A percentile compares a stretch with the other conserved stretches of the same genome.
phyloP scores from a whole-genome alignment of 1,284 basidiomycete genomes.

The Nidula niveotomentosa region DNA sequence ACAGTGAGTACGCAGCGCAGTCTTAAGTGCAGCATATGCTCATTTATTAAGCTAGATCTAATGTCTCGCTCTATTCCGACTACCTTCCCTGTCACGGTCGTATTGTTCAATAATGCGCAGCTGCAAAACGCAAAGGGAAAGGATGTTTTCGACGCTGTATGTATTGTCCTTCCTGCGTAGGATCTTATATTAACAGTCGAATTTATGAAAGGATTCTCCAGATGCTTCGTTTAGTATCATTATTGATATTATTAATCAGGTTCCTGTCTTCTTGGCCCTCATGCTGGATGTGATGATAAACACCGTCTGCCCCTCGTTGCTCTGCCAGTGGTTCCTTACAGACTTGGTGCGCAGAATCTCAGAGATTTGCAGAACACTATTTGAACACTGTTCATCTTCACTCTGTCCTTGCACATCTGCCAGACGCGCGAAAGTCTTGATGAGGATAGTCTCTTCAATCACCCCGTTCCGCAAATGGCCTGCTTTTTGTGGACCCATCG shows the following conservation, averaged over 20 bases:
- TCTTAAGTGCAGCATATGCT: not conserved
- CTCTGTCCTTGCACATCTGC: conserved; percentile 31
- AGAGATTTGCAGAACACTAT: conserved; percentile 37
- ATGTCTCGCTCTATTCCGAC: conserved; percentile 26
- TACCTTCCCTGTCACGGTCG: conserved; percentile 31
- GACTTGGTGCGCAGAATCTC: conserved; percentile 42
- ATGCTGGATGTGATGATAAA: conserved; percentile 42
- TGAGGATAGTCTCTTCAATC: conserved; percentile 31
- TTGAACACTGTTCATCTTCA: conserved; percentile 45
- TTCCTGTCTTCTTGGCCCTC: conserved; percentile 45
- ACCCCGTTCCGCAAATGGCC: conserved; percentile 11
- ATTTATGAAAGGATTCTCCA: conserved; percentile 15
- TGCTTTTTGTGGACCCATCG: conserved; percentile 6
- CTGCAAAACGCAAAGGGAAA: conserved; percentile 17
- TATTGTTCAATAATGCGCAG: conserved; percentile 29
- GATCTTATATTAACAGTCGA: not conserved
- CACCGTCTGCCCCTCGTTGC: conserved; percentile 36
- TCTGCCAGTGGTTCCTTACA: conserved; percentile 45
- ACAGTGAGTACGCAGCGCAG: conserved; percentile 32
- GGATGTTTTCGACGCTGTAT: conserved; percentile 17
- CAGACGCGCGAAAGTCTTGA: conserved; percentile 37
- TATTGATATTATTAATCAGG: conserved; percentile 33
- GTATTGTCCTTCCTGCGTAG: conserved; percentile 1
- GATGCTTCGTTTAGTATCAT: conserved; percentile 29
- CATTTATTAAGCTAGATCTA: conserved; percentile 26